phyloP scores from a whole-genome alignment of 2,329 filamentous ascomycete species.

The Aspergillus sp. region DNA sequence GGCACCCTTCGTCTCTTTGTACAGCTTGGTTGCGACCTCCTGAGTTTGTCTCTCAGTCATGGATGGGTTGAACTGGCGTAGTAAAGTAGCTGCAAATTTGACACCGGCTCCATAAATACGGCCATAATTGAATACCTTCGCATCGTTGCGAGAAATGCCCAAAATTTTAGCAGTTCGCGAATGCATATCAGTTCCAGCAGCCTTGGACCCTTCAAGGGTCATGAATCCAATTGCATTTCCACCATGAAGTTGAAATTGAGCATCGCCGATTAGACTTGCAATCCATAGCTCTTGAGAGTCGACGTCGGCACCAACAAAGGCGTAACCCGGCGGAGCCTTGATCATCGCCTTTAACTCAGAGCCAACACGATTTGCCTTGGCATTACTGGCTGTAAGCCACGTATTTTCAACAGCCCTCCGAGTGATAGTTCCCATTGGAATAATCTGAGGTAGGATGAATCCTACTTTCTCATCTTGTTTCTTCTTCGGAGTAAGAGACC shows the following conservation, averaged over 20 bases:
- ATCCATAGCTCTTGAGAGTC: constrained; percentile 99
- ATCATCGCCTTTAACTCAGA: constrained; percentile 98
- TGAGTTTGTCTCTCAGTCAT: constrained; percentile 77
- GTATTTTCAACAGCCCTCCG: constrained; percentile 94
- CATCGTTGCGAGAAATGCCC: constrained; percentile 90
- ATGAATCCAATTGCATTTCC: constrained; percentile 98
- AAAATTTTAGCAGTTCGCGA: constrained; percentile 89
- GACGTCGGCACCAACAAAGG: constrained; percentile 94
- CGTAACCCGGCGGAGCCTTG: constrained; percentile 83
- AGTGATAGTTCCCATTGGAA: constrained; percentile 98
- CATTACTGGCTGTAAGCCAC: constrained; percentile 96
- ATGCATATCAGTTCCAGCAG: constrained; percentile 89
- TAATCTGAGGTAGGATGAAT: constrained; percentile 91
- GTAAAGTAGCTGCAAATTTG: constrained; percentile 84
- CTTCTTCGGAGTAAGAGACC: constrained; percentile 17
- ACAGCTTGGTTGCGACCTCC: constrained; percentile 74
- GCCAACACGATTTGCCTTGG: constrained; percentile 91
- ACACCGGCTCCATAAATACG: constrained; percentile 97
- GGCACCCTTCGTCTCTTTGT: constrained; percentile 84
- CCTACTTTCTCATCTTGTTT: constrained; percentile 54
- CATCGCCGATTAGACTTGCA: constrained; percentile 89
- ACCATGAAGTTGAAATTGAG: constrained; percentile 90
- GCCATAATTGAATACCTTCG: constrained; percentile 98
- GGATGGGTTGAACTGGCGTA: constrained; percentile 88
- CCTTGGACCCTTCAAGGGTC: constrained; percentile 95